Conservation (phyloP, 805 yeast species). For the Wickerhamiella australiensis region DNA sequence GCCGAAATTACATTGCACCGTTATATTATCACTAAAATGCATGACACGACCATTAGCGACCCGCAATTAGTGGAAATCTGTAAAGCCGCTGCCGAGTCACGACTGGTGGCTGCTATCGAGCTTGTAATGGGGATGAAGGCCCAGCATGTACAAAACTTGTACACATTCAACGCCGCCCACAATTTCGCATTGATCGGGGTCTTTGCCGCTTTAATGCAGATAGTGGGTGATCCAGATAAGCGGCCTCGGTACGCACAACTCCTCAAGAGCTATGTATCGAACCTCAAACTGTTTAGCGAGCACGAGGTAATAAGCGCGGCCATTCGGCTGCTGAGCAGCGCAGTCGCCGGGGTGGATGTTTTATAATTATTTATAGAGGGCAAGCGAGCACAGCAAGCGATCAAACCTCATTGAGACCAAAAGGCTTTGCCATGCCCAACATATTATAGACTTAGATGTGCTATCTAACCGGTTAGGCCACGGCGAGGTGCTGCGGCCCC, state of each 20-base stretch:
- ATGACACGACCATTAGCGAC: constrained; percentile 34
- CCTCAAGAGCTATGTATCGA: constrained; percentile 65
- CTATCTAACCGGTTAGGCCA: too few relatives aligned
- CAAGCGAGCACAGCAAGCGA: neutral
- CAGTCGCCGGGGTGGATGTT: constrained; percentile 45
- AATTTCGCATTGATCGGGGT: constrained; percentile 76
- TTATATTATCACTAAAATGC: constrained; percentile 25
- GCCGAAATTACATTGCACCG: constrained; percentile 82
- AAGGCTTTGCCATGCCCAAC: too few relatives aligned
- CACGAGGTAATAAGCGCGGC: constrained; percentile 72
- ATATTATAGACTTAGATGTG: too few relatives aligned
- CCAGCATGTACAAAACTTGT: constrained; percentile 76
- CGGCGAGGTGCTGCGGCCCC: too few relatives aligned
- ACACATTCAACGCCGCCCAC: constrained; percentile 75
- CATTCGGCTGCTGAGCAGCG: constrained; percentile 53
- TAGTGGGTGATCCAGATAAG: constrained; percentile 45
- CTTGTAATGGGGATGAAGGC: constrained; percentile 63
- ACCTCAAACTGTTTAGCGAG: constrained; percentile 58
- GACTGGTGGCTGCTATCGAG: constrained; percentile 71
- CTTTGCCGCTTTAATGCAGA: constrained; percentile 69
- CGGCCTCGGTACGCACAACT: constrained; percentile 51
- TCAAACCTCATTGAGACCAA: too few relatives aligned
- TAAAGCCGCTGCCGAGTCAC: constrained; percentile 70
- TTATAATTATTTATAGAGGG: constrained; percentile 9
- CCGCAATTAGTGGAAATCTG: constrained; percentile 53